Conservation (phyloP, 2,329 filamentous ascomycete species). For the Camptophora hylomeconis region DNA sequence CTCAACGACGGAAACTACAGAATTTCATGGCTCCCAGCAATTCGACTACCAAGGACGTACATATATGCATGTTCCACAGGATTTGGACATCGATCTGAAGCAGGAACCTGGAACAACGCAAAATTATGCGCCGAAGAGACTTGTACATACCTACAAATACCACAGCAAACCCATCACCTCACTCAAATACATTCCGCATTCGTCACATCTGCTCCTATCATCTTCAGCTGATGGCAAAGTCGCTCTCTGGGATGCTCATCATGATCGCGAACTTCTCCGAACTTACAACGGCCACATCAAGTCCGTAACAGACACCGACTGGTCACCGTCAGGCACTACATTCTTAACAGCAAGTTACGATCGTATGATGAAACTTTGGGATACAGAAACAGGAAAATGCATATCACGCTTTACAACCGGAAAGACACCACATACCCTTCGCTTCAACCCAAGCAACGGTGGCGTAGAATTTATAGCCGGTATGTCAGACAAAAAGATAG, state of each 20-base stretch:
- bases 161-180: conserved; percentile 78
- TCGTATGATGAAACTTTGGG: conserved; percentile 94
- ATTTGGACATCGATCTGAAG: conserved; percentile 70
- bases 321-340: conserved; percentile 67
- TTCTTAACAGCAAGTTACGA: conserved; percentile 92
- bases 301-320: conserved; percentile 77
- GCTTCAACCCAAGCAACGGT: conserved; percentile 76
- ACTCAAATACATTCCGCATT: conserved; percentile 75
- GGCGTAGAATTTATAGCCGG: conserved; percentile 87
- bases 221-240: conserved; percentile 83
- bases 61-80: conserved; percentile 94
- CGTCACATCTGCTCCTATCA: conserved; percentile 78
- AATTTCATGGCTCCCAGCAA: conserved; percentile 71
- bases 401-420: conserved; percentile 81
- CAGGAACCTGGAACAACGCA: conserved; percentile 70
- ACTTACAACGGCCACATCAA: conserved; percentile 88
- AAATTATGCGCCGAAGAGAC: conserved; percentile 91
- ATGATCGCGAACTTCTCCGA: conserved; percentile 73
- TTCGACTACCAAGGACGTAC: conserved; percentile 91
- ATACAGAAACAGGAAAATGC: conserved; percentile 87
- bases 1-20: conserved; percentile 63
- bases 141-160: conserved; percentile 77
- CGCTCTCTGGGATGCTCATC: conserved; percentile 91
- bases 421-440: conserved; percentile 87
- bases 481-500: conserved; percentile 98